phyloP scores from a whole-genome alignment of 1,139 yeast species.

The Yamadazyma songkhlaensis region DNA sequence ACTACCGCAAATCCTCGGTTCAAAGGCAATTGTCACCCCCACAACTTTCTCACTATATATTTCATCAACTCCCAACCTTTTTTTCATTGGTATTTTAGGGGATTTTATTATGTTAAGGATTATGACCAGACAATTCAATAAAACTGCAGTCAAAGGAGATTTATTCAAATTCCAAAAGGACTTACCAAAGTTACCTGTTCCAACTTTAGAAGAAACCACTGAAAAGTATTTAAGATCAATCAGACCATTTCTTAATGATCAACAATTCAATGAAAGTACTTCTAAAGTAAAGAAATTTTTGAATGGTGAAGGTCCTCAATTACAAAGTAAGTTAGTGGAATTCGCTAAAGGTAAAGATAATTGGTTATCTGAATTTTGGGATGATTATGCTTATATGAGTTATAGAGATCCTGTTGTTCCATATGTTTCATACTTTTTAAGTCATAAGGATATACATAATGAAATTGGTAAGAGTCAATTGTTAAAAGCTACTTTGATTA shows the following conservation, averaged over 20 bases:
- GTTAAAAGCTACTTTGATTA: conserved; percentile 68
- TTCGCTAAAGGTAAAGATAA: conserved; percentile 67
- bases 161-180: conserved; percentile 71
- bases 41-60: conserved; percentile 6
- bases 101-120: conserved; percentile 13
- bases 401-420: conserved; percentile 95
- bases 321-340: conserved; percentile 64
- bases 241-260: conserved; percentile 57
- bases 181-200: conserved; percentile 87
- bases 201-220: conserved; percentile 71
- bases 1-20: conserved; percentile 6
- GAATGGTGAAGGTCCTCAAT: conserved; percentile 54
- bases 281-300: conserved; percentile 65
- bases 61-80: background rate
- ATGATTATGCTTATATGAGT: conserved; percentile 85
- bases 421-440: conserved; percentile 85
- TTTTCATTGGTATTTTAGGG: background rate
- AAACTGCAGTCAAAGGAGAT: conserved; percentile 54
- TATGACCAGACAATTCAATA: conserved; percentile 26
- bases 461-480: conserved; percentile 67
- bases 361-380: conserved; percentile 96
- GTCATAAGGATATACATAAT: conserved; percentile 67
- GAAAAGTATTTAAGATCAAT: conserved; percentile 68
- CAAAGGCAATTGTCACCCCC: conserved; percentile 8
- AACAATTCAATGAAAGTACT: conserved; percentile 56